Evolutionary conservation across 192 early-diverging fungal species (phyloP).

Genomic region (Linderina pennispora): DNA sequence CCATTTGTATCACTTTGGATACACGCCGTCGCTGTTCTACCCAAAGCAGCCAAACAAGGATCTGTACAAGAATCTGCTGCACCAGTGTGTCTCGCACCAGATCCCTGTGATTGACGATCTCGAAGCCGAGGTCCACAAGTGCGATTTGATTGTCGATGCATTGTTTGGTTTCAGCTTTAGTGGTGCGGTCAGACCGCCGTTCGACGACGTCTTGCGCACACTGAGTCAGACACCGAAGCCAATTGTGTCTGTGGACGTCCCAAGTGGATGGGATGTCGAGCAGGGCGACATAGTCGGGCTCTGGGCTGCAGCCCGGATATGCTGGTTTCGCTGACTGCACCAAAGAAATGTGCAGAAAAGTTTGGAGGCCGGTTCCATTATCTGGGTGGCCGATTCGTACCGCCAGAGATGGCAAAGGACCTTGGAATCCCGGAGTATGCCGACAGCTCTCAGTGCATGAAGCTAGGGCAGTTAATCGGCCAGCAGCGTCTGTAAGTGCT

Average conservation of each 20-base stretch:
- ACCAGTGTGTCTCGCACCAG: constrained; percentile 63
- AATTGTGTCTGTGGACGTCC: constrained; percentile 82
- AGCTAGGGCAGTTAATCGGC: constrained; percentile 2
- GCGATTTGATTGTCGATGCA: constrained; percentile 78
- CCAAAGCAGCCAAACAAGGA: constrained; percentile 72
- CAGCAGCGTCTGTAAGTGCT: too few relatives aligned
- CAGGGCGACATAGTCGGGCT: constrained; percentile 48
- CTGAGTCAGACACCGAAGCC: constrained; percentile 24
- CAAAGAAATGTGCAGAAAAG: constrained; percentile 68
- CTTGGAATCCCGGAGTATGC: constrained; percentile 68
- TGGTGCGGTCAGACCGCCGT: constrained; percentile 72
- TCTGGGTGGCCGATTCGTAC: constrained; percentile 88
- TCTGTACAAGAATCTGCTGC: constrained; percentile 64
- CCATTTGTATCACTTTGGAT: constrained; percentile 88
- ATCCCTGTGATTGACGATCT: constrained; percentile 56
- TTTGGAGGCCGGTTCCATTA: constrained; percentile 74
- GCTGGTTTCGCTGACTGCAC: constrained; percentile 88
- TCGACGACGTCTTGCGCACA: constrained; percentile 24
- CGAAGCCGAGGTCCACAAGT: constrained; percentile 22
- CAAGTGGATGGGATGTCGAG: constrained; percentile 94
- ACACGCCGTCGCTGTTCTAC: constrained; percentile 69
- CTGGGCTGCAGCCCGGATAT: constrained; percentile 67
- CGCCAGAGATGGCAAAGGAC: constrained; percentile 60
- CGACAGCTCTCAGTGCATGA: constrained; percentile 65
- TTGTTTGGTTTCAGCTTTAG: constrained; percentile 92